Conservation (phyloP, 2,329 filamentous ascomycete species). For the Penicillium palitans region DNA sequence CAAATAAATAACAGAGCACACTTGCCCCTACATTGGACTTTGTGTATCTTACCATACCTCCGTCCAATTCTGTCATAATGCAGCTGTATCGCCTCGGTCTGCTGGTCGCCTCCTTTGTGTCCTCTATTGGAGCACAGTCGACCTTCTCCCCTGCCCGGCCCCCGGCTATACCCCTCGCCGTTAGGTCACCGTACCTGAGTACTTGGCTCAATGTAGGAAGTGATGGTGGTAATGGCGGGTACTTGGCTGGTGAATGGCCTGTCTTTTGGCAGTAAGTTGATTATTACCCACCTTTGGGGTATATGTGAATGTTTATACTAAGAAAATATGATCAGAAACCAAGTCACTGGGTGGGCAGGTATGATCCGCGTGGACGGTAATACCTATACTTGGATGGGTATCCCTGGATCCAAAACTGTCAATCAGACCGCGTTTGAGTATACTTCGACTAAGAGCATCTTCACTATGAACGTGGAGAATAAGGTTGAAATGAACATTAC, state of each 20-base stretch:
- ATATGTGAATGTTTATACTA: constrained; percentile 14
- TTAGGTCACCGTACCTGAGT: constrained; percentile 73
- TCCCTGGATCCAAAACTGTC: constrained; percentile 47
- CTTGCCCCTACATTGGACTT: constrained; percentile 24
- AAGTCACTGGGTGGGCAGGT: constrained; percentile 66
- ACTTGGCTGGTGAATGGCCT: constrained; percentile 69
- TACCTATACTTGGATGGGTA: constrained; percentile 68
- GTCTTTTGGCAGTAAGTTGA: constrained; percentile 66
- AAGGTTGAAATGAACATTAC: constrained; percentile 65
- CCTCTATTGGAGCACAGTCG: constrained; percentile 42
- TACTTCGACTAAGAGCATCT: constrained; percentile 70
- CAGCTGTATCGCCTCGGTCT: constrained; percentile 29
- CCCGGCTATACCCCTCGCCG: constrained; percentile 69
- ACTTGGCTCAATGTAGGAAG: constrained; percentile 66
- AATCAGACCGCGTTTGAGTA: constrained; percentile 67
- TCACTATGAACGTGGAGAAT: constrained; percentile 64
- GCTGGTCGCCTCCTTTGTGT: constrained; percentile 27
- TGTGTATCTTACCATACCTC: constrained; percentile 18
- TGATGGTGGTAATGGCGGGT: constrained; percentile 63
- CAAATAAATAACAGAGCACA: constrained; percentile 20
- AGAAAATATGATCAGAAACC: constrained; percentile 44
- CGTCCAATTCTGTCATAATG: constrained; percentile 28
- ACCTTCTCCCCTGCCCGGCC: constrained; percentile 65
- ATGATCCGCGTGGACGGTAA: constrained; percentile 67
- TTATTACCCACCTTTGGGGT: background rate